Percentiles rank a stretch among this genome's conserved stretches.
Evolutionary conservation across 768 basidiomycete species (phyloP).

Genomic region (Phanerodontia chrysosporium): DNA sequence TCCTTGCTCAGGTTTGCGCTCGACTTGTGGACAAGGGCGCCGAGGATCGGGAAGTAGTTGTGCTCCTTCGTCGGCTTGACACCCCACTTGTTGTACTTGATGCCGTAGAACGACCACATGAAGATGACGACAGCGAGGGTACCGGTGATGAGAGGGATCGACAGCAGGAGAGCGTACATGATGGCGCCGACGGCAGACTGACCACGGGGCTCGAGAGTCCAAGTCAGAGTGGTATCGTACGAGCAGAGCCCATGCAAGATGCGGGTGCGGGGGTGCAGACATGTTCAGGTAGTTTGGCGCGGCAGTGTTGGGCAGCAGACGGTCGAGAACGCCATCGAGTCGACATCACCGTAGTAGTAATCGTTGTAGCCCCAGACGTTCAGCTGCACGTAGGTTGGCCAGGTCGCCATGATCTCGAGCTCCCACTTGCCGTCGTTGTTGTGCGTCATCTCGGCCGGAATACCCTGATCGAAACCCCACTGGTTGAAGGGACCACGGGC

Average conservation of each 20-base stretch:
- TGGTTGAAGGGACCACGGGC: constrained; percentile 87
- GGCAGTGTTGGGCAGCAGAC: constrained; percentile 82
- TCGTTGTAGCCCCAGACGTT: constrained; percentile 91
- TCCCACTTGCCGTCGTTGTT: constrained; percentile 70
- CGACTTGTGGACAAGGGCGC: constrained; percentile 59
- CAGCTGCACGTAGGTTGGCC: constrained; percentile 68
- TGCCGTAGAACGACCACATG: constrained; percentile 96
- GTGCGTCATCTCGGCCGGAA: constrained; percentile 63
- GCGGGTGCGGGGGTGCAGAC: constrained; percentile 83
- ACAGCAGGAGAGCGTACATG: constrained; percentile 80
- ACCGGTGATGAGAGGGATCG: constrained; percentile 84
- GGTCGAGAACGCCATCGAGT: constrained; percentile 87
- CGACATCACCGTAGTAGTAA: constrained; percentile 89
- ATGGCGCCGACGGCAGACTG: constrained; percentile 75
- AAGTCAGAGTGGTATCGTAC: constrained; percentile 77
- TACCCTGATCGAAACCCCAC: constrained; percentile 89
- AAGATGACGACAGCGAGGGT: constrained; percentile 79
- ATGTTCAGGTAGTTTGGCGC: constrained; percentile 89
- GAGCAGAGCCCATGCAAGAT: constrained; percentile 81
- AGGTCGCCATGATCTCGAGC: constrained; percentile 82
- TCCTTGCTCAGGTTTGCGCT: constrained; percentile 67
- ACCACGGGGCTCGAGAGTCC: constrained; percentile 80
- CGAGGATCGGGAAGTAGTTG: constrained; percentile 89
- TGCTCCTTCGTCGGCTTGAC: constrained; percentile 66
- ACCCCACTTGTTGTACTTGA: constrained; percentile 91